These are phyloP conservation scores for Trichoderma atrobrunneum DNA, from an alignment of 2,329 filamentous ascomycete species.

Conservation along the genomic window DNA sequence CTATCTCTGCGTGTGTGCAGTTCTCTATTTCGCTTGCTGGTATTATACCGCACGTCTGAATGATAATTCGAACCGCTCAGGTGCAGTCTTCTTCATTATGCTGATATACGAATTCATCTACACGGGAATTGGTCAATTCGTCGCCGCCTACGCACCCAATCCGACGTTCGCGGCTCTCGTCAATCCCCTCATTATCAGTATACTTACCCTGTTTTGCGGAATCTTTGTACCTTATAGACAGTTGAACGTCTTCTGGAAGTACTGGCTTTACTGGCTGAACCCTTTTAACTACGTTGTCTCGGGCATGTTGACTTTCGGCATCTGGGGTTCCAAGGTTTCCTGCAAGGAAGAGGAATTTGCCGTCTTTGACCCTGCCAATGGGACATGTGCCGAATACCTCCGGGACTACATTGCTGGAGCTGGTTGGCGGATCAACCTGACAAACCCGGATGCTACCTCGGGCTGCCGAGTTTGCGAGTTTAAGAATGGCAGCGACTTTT, in stretches of 20 bases:
- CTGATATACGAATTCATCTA: conserved; percentile 60
- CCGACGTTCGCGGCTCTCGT: conserved; percentile 57
- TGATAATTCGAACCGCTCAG: conserved; percentile 41
- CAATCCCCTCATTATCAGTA: conserved; percentile 54
- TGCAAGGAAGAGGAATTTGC: conserved; percentile 52
- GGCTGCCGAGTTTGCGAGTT: conserved; percentile 63
- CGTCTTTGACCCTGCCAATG: conserved; percentile 48
- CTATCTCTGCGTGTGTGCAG: conserved; percentile 46
- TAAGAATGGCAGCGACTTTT: conserved; percentile 55
- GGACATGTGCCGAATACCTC: conserved; percentile 60
- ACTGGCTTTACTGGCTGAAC: conserved; percentile 62
- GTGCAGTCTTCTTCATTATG: conserved; percentile 53
- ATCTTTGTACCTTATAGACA: conserved; percentile 66
- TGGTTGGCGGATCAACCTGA: conserved; percentile 49
- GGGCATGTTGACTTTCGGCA: conserved; percentile 50
- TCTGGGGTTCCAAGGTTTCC: conserved; percentile 45
- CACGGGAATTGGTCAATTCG: conserved; percentile 59
- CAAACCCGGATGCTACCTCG: conserved; percentile 56
- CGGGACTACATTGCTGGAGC: conserved; percentile 45
- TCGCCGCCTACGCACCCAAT: conserved; percentile 61
- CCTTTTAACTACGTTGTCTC: conserved; percentile 62
- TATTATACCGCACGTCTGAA: conserved; percentile 58
- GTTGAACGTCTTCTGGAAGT: conserved; percentile 65
- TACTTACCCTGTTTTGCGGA: conserved; percentile 64
- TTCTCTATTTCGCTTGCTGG: conserved; percentile 54